Percentiles rank a stretch among this genome's conserved stretches.
These are phyloP conservation scores for Knoxia roxburghii DNA, from an alignment of 257 asterid species.

Conservation along the genomic window DNA sequence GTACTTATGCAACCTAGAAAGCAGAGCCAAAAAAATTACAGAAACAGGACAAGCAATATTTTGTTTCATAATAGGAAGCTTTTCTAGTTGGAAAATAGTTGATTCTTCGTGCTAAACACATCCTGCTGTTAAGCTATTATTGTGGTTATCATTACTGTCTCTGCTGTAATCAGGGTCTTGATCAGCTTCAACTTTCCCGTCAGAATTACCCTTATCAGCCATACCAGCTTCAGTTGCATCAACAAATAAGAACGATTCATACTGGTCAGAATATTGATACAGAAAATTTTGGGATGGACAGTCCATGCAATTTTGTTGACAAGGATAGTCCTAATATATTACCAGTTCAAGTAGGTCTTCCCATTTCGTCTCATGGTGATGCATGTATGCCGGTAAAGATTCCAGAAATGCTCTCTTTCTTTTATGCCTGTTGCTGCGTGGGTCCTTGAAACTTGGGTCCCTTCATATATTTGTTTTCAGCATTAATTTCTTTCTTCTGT, in stretches of 20 bases:
- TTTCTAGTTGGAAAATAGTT: not conserved
- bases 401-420: not conserved
- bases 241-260: conserved; percentile 17
- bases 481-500: not conserved
- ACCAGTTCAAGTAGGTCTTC: conserved; percentile 17
- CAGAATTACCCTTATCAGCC: conserved; percentile 15
- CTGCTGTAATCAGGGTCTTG: conserved; percentile 17
- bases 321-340: not conserved
- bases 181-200: conserved; percentile 18
- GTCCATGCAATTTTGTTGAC: not conserved
- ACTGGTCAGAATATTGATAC: conserved; percentile 2
- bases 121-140: conserved; percentile 1
- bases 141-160: not conserved
- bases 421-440: conserved; percentile 1
- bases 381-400: conserved; percentile 15
- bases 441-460: not conserved
- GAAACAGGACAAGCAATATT: not conserved
- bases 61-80: not conserved
- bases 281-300: conserved; percentile 7
- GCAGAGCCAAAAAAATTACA: not conserved
- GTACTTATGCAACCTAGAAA: not conserved
- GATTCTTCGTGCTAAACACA: not conserved
- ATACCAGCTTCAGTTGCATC: conserved; percentile 11
- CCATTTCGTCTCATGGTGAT: conserved; percentile 13
- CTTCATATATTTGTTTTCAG: conserved; percentile 2